phyloP scores from a whole-genome alignment of 2,329 filamentous ascomycete species.

The Leptodontidium sp. region DNA sequence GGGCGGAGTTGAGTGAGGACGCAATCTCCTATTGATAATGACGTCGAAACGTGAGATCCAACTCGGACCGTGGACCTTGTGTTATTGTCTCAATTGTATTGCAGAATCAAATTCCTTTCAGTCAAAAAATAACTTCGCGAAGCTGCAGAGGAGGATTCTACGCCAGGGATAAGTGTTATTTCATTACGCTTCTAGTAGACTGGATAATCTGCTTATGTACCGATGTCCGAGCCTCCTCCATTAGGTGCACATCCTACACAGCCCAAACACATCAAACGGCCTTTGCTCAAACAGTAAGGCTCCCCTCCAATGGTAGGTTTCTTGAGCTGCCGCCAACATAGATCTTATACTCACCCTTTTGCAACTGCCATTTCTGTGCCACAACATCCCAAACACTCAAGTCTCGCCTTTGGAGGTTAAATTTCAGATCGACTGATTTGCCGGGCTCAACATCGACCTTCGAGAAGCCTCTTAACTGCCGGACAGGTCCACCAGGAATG shows the following conservation, averaged over 20 bases:
- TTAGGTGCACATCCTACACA: too few species aligned
- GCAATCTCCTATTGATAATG: background rate
- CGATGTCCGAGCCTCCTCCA: too few species aligned
- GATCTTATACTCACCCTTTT: slow-evolving; percentile 35
- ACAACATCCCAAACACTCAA: slow-evolving; percentile 70
- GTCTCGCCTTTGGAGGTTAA: slow-evolving; percentile 67
- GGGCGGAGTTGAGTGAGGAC: background rate
- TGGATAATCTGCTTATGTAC: too few species aligned
- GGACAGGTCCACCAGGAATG: slow-evolving; percentile 56
- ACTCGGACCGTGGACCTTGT: too few species aligned
- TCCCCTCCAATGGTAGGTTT: slow-evolving; percentile 26
- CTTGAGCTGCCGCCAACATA: slow-evolving; percentile 39
- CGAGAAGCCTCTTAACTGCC: slow-evolving; percentile 69
- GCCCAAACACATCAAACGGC: too few species aligned
- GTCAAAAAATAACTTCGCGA: too few species aligned
- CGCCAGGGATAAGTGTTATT: too few species aligned
- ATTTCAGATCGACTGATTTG: slow-evolving; percentile 53
- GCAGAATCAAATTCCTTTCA: too few species aligned
- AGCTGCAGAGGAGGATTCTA: too few species aligned
- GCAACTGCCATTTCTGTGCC: slow-evolving; percentile 64
- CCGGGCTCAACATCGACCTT: slow-evolving; percentile 61
- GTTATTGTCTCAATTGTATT: background rate
- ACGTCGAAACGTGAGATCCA: too few species aligned
- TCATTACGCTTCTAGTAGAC: too few species aligned
- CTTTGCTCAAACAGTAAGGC: slow-evolving; percentile 16